A percentile compares a stretch with the other conserved stretches of the same genome.
Conservation (phyloP, 257 asterid genomes). For the Solanum clarkiae region DNA sequence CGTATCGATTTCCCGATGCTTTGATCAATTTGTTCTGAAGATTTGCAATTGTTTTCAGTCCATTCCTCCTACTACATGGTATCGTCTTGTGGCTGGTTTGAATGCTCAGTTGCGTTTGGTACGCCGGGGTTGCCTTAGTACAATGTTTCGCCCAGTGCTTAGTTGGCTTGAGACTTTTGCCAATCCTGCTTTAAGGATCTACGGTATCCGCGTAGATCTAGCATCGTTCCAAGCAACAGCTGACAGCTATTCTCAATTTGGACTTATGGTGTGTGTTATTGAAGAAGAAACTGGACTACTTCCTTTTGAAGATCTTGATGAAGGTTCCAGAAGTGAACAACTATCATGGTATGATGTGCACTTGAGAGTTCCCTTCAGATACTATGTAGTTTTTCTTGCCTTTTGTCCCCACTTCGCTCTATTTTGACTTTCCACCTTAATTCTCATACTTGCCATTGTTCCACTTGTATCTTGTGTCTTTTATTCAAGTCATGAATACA, state of each 20-base stretch:
- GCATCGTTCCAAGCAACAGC: constrained; percentile 77
- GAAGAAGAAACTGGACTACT: constrained; percentile 38
- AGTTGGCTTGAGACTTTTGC: constrained; percentile 79
- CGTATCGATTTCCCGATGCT: not conserved
- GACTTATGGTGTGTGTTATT: constrained; percentile 56
- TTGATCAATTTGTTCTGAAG: not conserved
- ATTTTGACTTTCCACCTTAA: not conserved
- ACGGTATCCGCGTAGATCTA: constrained; percentile 66
- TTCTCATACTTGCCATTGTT: not conserved
- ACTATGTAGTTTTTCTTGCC: not conserved
- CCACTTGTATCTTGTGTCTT: not conserved
- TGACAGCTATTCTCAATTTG: constrained; percentile 66
- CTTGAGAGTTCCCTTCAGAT: not conserved
- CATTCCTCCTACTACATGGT: constrained; percentile 91
- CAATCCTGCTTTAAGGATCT: constrained; percentile 65
- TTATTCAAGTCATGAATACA: not conserved
- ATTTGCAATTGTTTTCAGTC: constrained; percentile 35
- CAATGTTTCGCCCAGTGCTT: constrained; percentile 58
- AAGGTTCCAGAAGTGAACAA: constrained; percentile 31
- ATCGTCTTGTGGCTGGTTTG: constrained; percentile 97
- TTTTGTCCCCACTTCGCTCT: not conserved
- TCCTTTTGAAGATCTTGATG: constrained; percentile 35
- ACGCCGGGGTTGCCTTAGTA: constrained; percentile 70
- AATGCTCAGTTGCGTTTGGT: constrained; percentile 94
- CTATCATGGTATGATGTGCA: constrained; percentile 36